Conservation (phyloP, 2,329 filamentous ascomycete genomes). For the Aureobasidium leucospermi region DNA sequence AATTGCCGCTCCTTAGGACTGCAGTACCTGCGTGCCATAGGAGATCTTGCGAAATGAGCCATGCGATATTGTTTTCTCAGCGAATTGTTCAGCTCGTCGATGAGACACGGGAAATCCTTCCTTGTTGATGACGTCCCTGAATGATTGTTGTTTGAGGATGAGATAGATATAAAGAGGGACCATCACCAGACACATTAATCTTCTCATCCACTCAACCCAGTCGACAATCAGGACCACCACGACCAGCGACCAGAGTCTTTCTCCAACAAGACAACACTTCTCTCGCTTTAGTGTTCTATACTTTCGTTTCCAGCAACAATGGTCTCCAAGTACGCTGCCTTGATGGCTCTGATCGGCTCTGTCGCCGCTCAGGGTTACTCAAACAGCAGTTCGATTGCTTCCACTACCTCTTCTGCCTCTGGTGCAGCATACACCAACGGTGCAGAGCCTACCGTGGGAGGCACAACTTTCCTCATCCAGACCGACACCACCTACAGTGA, state of each 20-base stretch:
- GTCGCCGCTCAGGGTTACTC: background rate
- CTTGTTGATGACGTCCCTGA: background rate
- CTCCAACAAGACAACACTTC: background rate
- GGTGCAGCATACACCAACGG: background rate
- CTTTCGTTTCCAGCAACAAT: slow-evolving; percentile 6
- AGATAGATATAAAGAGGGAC: slow-evolving; percentile 4
- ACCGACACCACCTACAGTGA: background rate
- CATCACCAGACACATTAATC: background rate
- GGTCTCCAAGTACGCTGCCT: slow-evolving; percentile 5
- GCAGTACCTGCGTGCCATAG: slow-evolving; percentile 7
- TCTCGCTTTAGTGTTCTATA: slow-evolving; percentile 5
- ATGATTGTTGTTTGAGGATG: background rate
- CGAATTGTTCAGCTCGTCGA: background rate
- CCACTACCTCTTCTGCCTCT: background rate
- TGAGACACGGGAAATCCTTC: slow-evolving; percentile 5
- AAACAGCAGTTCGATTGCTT: background rate
- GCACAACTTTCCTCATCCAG: background rate
- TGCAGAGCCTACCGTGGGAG: background rate
- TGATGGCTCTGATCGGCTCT: slow-evolving; percentile 8
- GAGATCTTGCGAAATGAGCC: slow-evolving; percentile 9
- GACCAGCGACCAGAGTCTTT: background rate
- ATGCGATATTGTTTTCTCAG: background rate
- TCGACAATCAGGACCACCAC: background rate
- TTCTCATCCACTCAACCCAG: slow-evolving; percentile 9
- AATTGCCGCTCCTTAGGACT: slow-evolving; percentile 7